Conservation (phyloP, 192 early-diverging fungal species). For the Thamnidium elegans region DNA sequence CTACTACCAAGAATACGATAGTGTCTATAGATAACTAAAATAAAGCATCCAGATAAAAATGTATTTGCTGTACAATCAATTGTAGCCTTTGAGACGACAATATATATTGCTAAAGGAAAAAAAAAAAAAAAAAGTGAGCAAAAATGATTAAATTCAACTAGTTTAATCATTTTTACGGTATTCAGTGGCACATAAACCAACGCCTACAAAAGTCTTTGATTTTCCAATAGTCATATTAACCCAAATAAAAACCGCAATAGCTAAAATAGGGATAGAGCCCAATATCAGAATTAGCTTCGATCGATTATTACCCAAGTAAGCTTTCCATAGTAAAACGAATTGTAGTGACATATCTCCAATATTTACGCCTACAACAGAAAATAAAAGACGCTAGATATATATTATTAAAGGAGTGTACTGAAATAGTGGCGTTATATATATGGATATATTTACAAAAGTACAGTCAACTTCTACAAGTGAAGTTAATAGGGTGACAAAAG, state of each 20-base stretch:
- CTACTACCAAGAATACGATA: conserved; percentile 30
- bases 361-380: conserved; percentile 35
- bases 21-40: conserved; percentile 33
- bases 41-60: conserved; percentile 30
- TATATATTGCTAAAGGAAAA: conserved; percentile 9
- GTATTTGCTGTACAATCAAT: conserved; percentile 28
- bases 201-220: conserved; percentile 3
- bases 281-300: conserved; percentile 23
- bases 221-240: conserved; percentile 23
- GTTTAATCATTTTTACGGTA: conserved; percentile 24
- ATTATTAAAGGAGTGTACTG: neutral
- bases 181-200: conserved; percentile 22
- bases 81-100: conserved; percentile 25
- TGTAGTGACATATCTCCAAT: conserved; percentile 27
- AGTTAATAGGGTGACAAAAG: conserved; percentile 28
- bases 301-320: conserved; percentile 30
- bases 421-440: neutral
- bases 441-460: conserved; percentile 26
- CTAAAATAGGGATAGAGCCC: conserved; percentile 21
- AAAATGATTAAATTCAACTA: too few species aligned
- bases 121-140: conserved; percentile 5
- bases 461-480: conserved; percentile 21
- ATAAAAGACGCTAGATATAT: conserved; percentile 18
- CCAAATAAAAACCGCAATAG: conserved; percentile 22
- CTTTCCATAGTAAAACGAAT: conserved; percentile 32